These are phyloP conservation scores for Aspergillus fumigatus DNA, from an alignment of 2,329 filamentous ascomycete genomes.

Conservation along the genomic window DNA sequence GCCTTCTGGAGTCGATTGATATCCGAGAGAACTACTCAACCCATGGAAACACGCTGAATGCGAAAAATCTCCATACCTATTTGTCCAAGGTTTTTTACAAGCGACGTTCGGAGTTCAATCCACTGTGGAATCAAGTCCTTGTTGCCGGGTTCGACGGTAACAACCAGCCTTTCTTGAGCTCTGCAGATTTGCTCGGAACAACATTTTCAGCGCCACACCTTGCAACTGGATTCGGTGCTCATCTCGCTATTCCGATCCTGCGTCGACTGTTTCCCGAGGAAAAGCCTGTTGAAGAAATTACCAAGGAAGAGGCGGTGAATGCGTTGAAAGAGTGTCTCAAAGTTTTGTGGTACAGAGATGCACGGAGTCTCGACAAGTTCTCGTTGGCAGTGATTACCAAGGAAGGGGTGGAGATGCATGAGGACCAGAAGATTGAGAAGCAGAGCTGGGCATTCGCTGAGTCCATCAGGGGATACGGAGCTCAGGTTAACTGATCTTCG, in stretches of 20 bases:
- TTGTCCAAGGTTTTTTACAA: conserved; percentile 94
- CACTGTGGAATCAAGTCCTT: conserved; percentile 92
- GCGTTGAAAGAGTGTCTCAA: conserved; percentile 94
- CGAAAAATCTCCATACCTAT: conserved; percentile 94
- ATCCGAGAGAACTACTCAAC: conserved; percentile 81
- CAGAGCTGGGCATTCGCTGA: conserved; percentile 99
- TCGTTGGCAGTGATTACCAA: conserved; percentile 86
- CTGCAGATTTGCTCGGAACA: conserved; percentile 86
- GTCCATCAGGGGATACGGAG: conserved; percentile 89
- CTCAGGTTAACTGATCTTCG: conserved; percentile 56
- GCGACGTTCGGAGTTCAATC: conserved; percentile 92
- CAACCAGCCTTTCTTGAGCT: conserved; percentile 81
- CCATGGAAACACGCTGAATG: conserved; percentile 61
- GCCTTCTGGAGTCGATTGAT: conserved; percentile 79
- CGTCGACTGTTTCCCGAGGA: conserved; percentile 81
- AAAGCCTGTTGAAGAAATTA: conserved; percentile 65
- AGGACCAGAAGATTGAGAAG: conserved; percentile 82
- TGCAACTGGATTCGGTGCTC: conserved; percentile 88
- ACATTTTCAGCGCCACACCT: conserved; percentile 84
- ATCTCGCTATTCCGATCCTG: conserved; percentile 89
- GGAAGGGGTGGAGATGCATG: conserved; percentile 78
- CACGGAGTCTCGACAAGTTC: conserved; percentile 85
- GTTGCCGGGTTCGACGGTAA: conserved; percentile 82
- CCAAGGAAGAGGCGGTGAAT: conserved; percentile 71
- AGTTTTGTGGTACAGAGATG: conserved; percentile 95